phyloP scores from a whole-genome alignment of 352 stramenopile species.

The Halophytophthora polymorphica region DNA sequence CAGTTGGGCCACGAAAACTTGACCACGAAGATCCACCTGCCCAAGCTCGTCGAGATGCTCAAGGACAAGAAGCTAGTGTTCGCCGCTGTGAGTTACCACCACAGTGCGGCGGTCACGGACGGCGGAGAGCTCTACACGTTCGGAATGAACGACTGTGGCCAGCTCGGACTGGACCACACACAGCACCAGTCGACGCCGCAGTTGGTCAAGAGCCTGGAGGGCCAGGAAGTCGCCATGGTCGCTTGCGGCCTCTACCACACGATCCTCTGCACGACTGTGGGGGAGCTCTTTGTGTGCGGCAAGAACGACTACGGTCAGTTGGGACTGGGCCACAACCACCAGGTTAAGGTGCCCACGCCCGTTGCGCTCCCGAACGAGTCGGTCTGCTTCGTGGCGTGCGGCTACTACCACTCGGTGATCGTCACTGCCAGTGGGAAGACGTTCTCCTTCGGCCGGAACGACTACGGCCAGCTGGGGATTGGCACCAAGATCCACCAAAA shows the following conservation, averaged over 20 bases:
- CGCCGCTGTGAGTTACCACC: constrained; percentile 83
- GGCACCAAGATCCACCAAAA: constrained; percentile 85
- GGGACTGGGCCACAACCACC: constrained; percentile 70
- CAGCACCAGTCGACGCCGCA: constrained; percentile 72
- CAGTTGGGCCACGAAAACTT: constrained; percentile 85
- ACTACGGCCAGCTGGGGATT: constrained; percentile 86
- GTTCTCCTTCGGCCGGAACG: constrained; percentile 84
- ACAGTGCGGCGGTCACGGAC: constrained; percentile 77
- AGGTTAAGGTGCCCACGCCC: constrained; percentile 65
- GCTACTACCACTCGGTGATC: constrained; percentile 84
- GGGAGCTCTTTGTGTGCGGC: constrained; percentile 73
- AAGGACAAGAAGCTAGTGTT: constrained; percentile 83
- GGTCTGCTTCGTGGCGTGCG: constrained; percentile 78
- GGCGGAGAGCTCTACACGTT: constrained; percentile 82
- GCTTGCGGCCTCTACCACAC: constrained; percentile 84
- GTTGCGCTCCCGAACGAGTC: constrained; percentile 67
- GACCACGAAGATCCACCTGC: constrained; percentile 79
- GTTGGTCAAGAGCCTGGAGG: constrained; percentile 71
- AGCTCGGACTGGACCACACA: constrained; percentile 80
- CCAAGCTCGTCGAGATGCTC: constrained; percentile 81
- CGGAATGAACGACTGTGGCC: constrained; percentile 88
- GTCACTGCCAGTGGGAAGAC: constrained; percentile 60
- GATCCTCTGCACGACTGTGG: constrained; percentile 62
- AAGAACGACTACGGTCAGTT: constrained; percentile 90
- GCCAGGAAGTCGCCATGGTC: constrained; percentile 73